Base-by-base conservation (phyloP, 805 yeast genomes). In the Clavispora phyllophila region DNA sequence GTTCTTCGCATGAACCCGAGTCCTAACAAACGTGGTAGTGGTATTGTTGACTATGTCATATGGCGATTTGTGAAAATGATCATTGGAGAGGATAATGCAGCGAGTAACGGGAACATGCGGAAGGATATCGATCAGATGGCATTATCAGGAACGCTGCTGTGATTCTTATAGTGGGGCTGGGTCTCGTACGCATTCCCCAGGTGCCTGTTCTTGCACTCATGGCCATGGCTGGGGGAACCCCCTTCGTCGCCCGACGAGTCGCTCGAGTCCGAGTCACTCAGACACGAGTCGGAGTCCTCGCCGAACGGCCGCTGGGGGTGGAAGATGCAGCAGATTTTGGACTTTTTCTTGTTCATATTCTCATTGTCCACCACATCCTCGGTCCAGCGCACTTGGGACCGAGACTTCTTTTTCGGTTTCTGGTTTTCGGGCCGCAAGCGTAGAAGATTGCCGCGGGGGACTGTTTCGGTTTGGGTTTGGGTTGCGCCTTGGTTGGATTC, bases 311-410 rank as follows among this genome's bases (percentile, higher is more conserved):
- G 67, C 40, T 86, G 81, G 43, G 96, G 93, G 70, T 90, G 84
- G 70, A 79, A 86, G 9, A 87, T 86, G 51, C 95, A 86, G 55
- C 95, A 87, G n/a, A 86, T 84, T 62, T 91, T 91, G 10, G 96
- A 79, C 59, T 88, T 89, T 68, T 93, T 93, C 67, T 79, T 87
- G 57, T 84, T 77, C 85, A 93, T 71, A 57, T 85, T 65, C 64
- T 91, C 99, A 60, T 91, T 91, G 61, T 91, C 98, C 4, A 93
- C 73, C 3, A 87, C 90, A 36, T 82, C 95, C 28, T 84, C 86
- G 7, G 82, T 72, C 96, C 97, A 91, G 40, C 80, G 72, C 0
- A 91, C 96, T 32, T 76, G 72, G 10, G 80, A 72, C 40, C 73
- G 65, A 58, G 50, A 53, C 61, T 50, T 60, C 46, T 46, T 48